Evolutionary conservation across 345 rosid genomes (phyloP), one percentile per base, ranked within the genome.

Genomic region (Theobroma cacao): DNA sequence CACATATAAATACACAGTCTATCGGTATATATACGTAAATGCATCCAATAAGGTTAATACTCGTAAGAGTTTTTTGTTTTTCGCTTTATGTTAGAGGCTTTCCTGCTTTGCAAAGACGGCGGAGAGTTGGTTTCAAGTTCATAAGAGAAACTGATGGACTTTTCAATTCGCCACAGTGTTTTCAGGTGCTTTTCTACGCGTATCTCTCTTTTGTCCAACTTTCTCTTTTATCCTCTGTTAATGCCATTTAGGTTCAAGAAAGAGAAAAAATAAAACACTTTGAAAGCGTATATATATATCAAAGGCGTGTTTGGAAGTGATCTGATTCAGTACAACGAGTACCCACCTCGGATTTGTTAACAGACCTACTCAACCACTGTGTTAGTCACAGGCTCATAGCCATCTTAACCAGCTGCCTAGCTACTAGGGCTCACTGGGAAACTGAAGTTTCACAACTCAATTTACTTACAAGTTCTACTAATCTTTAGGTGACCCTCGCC

Each of bases 51-150:
- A 31, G 8, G 26, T 18, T 18, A 43, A 24, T 36, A 67, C 3
- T 5, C 9, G 45, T 41, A 41, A 30, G 3, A 20, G 3, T 2
- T 9, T 5, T 60, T 20, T 22, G 24, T 40, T 11, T n/a, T 20
- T 18, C 1, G 17, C 18, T 36, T 65, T 18, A 3, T 20, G 2
- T n/a, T 9, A 2, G n/a, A 31, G 24, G 41, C 17, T 62, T 74
- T 72, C 81, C 77, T 68, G 77, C 70, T 59, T 76, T 71, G 81
- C 81, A 80, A 80, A 66, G 77, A 77, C 81, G 80, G 76, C 78
- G 75, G 78, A 40, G 58, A 52, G 58, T 65, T 47, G 3, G 72
- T 68, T 38, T 61, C 20, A 59, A 76, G 76, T 60, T 63, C 60
- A 74, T 18, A 14, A 9, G 67, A 69, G 28, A 61, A 45, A 75